Conservation (phyloP, 179 eudicot genomes). For the Silene noctiflora region DNA sequence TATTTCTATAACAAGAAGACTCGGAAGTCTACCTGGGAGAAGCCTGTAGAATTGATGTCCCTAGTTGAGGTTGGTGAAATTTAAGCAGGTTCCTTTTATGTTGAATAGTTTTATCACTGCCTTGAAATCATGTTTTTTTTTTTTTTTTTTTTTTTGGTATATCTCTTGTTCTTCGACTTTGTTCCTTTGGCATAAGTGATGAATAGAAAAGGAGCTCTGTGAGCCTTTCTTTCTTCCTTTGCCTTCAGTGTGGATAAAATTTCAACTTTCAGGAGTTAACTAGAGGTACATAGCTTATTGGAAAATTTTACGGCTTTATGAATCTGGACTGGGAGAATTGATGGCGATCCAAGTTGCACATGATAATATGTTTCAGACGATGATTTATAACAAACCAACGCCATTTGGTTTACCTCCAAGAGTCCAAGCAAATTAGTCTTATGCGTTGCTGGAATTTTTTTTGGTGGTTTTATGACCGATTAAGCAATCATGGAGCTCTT, state of each 20-base stretch:
- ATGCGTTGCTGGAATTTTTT: not conserved
- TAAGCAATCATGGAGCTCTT: not conserved
- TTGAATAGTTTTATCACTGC: slow-evolving; percentile 1
- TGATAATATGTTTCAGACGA: not conserved
- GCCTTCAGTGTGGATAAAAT: too few relatives aligned
- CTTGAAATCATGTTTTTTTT: not conserved
- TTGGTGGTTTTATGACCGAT: not conserved
- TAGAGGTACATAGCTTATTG: too few relatives aligned
- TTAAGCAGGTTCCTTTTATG: not conserved
- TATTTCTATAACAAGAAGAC: slow-evolving; percentile 78
- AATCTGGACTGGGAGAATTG: too few relatives aligned
- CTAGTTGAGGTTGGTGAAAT: slow-evolving; percentile 55
- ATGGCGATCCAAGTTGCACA: not conserved
- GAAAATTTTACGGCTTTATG: too few relatives aligned
- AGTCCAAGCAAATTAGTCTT: not conserved
- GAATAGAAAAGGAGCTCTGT: too few relatives aligned
- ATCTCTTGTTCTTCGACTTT: too few relatives aligned
- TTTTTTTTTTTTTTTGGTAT: too few relatives aligned
- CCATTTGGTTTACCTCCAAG: not conserved
- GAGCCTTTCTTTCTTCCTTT: too few relatives aligned
- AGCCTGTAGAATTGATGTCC: slow-evolving; percentile 82
- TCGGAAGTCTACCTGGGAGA: slow-evolving; percentile 73
- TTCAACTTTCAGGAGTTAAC: too few relatives aligned
- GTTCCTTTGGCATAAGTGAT: too few relatives aligned
- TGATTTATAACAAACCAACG: not conserved